phyloP scores from a whole-genome alignment of 1,284 basidiomycete species.

The Ganoderma leucocontextum region DNA sequence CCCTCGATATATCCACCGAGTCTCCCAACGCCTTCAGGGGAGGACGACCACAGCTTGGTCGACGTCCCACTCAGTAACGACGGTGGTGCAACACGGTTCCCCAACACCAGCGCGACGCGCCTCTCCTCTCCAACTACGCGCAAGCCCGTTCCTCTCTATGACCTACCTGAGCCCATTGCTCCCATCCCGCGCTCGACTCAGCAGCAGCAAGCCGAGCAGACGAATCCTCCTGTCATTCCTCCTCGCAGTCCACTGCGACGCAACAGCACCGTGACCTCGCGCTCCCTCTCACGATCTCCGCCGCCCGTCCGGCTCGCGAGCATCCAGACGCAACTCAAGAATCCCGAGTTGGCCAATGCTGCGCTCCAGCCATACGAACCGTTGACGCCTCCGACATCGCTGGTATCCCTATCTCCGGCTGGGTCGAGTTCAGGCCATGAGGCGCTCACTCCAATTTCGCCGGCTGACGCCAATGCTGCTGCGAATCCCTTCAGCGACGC shows the following conservation, averaged over 20 bases:
- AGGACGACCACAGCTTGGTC: constrained; percentile 42
- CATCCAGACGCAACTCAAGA: constrained; percentile 22
- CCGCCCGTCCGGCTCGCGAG: constrained; percentile 18
- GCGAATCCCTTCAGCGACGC: constrained; percentile 21
- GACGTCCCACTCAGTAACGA: constrained; percentile 25
- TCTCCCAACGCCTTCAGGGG: constrained; percentile 42
- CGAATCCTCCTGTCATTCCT: constrained; percentile 41
- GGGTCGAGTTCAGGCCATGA: constrained; percentile 29
- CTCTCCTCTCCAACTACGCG: constrained; percentile 28
- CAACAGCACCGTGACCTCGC: constrained; percentile 34
- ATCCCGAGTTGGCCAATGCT: constrained; percentile 2
- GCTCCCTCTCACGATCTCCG: constrained; percentile 21
- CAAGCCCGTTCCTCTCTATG: constrained; percentile 29
- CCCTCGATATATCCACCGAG: constrained; percentile 68
- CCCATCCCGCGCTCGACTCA: constrained; percentile 46
- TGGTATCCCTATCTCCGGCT: constrained; percentile 42
- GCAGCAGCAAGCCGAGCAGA: constrained; percentile 10
- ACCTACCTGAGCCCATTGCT: constrained; percentile 19
- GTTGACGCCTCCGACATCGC: constrained; percentile 53
- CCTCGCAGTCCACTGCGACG: constrained; percentile 48
- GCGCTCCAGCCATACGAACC: constrained; percentile 40
- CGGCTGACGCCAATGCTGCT: not conserved
- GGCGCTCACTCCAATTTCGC: constrained; percentile 5
- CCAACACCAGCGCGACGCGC: constrained; percentile 19
- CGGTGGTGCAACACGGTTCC: constrained; percentile 15